Conservation (phyloP, 2,329 filamentous ascomycete species). For the Penicillium fuscoglaucum region DNA sequence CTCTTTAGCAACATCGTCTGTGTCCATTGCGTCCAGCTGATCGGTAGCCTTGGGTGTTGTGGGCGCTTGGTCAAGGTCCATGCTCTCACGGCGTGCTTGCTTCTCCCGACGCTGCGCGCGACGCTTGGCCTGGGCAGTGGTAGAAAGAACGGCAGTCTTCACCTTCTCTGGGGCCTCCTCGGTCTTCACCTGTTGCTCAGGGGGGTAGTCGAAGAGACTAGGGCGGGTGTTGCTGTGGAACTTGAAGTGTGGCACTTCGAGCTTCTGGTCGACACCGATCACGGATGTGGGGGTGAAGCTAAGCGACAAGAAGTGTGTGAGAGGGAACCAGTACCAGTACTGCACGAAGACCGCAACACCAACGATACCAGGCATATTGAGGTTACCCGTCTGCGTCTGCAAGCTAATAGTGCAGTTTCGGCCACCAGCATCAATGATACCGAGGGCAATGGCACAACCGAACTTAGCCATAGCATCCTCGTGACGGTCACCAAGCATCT, state of each 20-base stretch:
- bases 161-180: conserved; percentile 93
- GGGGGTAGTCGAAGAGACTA: conserved; percentile 96
- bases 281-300: conserved; percentile 97
- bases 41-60: conserved; percentile 67
- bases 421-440: conserved; percentile 96
- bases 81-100: conserved; percentile 84
- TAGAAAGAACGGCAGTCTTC: conserved; percentile 92
- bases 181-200: conserved; percentile 90
- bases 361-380: conserved; percentile 98
- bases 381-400: conserved; percentile 95
- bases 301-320: conserved; percentile 94
- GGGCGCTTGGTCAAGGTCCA: conserved; percentile 85
- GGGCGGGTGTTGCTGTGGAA: conserved; percentile 93
- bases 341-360: conserved; percentile 98
- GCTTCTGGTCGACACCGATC: conserved; percentile 88
- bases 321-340: conserved; percentile 99
- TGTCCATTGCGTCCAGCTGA: conserved; percentile 82
- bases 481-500: conserved; percentile 90
- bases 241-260: conserved; percentile 91
- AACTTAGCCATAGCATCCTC: conserved; percentile 99
- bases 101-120: conserved; percentile 92
- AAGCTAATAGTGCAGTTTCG: conserved; percentile 98
- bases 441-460: conserved; percentile 86
- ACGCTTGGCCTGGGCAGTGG: conserved; percentile 94
- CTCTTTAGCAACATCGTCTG: conserved; percentile 59